phyloP scores from a whole-genome alignment of 179 eudicot species.

The Actinidia arguta region DNA sequence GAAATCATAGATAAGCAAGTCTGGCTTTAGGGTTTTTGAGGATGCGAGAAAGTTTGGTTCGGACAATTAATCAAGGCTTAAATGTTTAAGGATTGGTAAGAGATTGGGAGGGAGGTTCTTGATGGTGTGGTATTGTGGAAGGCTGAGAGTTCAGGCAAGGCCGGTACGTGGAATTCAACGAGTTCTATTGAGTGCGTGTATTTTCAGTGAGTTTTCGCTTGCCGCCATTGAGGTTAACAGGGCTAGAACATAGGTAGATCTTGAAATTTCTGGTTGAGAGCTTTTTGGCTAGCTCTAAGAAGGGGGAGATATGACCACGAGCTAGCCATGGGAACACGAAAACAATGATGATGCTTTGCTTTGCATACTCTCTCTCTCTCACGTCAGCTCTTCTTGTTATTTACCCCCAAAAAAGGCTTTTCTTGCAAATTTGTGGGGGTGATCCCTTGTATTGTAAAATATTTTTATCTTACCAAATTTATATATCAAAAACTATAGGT shows the following conservation, averaged over 20 bases:
- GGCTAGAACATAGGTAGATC: slow-evolving; percentile 12
- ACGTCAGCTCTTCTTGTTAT: too few relatives aligned
- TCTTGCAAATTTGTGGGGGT: too few relatives aligned
- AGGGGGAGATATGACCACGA: slow-evolving; percentile 8
- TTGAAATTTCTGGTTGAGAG: neutral
- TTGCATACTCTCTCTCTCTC: slow-evolving; percentile 12
- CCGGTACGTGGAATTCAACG: neutral
- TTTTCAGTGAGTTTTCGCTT: neutral
- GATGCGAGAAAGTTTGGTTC: neutral
- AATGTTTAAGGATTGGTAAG: neutral
- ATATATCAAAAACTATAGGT: too few relatives aligned
- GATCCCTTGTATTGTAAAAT: too few relatives aligned
- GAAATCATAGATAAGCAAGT: slow-evolving; percentile 14
- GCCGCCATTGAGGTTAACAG: neutral
- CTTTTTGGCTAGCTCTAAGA: slow-evolving; percentile 13
- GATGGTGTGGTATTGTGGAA: slow-evolving; percentile 4
- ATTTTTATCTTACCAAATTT: too few relatives aligned
- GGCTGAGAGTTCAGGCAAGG: slow-evolving; percentile 5
- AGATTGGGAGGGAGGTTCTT: slow-evolving; percentile 4
- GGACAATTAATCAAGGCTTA: slow-evolving; percentile 16
- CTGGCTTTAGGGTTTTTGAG: slow-evolving; percentile 11
- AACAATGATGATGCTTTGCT: slow-evolving; percentile 9
- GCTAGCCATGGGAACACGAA: slow-evolving; percentile 18
- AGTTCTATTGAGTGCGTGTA: neutral
- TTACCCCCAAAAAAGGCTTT: too few relatives aligned